phyloP scores from a whole-genome alignment of 345 rosid genomes.

The Syzygium aqueum region DNA sequence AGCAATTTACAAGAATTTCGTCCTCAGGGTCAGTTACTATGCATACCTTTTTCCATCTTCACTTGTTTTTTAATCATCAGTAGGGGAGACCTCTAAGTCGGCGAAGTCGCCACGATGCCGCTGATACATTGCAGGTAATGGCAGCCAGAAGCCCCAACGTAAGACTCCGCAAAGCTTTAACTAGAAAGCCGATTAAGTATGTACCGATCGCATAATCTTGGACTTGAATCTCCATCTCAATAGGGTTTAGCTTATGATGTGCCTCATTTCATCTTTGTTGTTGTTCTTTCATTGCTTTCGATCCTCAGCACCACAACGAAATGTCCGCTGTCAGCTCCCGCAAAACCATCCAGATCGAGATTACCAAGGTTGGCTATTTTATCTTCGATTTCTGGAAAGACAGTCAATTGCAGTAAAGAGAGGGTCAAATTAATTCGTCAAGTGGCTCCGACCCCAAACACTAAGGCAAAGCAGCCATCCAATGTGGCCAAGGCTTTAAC shows the following conservation, averaged over 20 bases:
- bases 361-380: slow-evolving; percentile 58
- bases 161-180: slow-evolving; percentile 51
- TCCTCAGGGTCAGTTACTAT: slow-evolving; percentile 63
- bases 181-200: slow-evolving; percentile 41
- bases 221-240: not conserved
- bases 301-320: slow-evolving; percentile 27
- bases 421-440: slow-evolving; percentile 18
- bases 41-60: not conserved
- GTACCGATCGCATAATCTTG: not conserved
- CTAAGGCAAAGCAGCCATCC: slow-evolving; percentile 26
- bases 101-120: not conserved
- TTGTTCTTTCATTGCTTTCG: not conserved
- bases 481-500: slow-evolving; percentile 44
- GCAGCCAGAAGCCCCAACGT: slow-evolving; percentile 95
- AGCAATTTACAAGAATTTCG: slow-evolving; percentile 67
- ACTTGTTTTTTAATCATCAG: not conserved
- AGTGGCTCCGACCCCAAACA: slow-evolving; percentile 31
- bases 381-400: slow-evolving; percentile 50
- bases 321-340: slow-evolving; percentile 81
- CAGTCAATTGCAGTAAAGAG: slow-evolving; percentile 32
- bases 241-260: not conserved
- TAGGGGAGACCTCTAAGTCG: not conserved
- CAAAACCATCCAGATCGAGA: slow-evolving; percentile 64
- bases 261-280: not conserved
- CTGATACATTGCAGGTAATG: slow-evolving; percentile 54